Conservation (phyloP, 805 yeast genomes). For the Wickerhamiella dianesei region DNA sequence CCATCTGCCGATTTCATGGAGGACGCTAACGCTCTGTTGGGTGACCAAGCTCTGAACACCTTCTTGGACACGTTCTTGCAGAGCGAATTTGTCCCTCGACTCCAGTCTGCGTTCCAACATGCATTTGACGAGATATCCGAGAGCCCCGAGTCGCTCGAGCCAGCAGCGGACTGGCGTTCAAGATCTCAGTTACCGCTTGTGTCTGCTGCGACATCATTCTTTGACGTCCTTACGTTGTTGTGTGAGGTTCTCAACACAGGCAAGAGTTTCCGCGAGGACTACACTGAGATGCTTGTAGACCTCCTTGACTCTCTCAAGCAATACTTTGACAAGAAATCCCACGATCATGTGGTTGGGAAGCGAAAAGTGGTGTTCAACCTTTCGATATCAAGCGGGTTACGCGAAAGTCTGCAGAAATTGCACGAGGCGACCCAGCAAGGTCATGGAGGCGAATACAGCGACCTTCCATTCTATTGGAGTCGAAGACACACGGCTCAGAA, state of each 20-base stretch:
- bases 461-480: constrained; percentile 15
- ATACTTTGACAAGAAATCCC: constrained; percentile 10
- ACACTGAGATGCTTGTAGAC: constrained; percentile 29
- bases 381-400: neutral
- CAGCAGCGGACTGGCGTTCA: constrained; percentile 22
- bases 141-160: constrained; percentile 28
- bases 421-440: neutral
- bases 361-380: neutral
- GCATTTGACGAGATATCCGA: constrained; percentile 39
- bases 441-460: constrained; percentile 7
- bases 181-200: constrained; percentile 25
- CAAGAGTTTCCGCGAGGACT: constrained; percentile 41
- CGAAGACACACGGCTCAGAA: constrained; percentile 12
- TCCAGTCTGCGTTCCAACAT: constrained; percentile 41
- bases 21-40: constrained; percentile 36
- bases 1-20: constrained; percentile 57
- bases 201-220: constrained; percentile 34
- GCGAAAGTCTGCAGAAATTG: neutral
- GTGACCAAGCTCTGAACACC: constrained; percentile 20
- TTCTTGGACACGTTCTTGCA: constrained; percentile 55
- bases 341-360: constrained; percentile 6
- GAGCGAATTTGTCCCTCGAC: constrained; percentile 46
- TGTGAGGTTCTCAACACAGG: constrained; percentile 49
- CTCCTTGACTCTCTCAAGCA: constrained; percentile 15
- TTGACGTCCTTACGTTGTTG: constrained; percentile 33